phyloP scores from a whole-genome alignment of 768 basidiomycete species.

The Xerocomus brunneocitrinus region DNA sequence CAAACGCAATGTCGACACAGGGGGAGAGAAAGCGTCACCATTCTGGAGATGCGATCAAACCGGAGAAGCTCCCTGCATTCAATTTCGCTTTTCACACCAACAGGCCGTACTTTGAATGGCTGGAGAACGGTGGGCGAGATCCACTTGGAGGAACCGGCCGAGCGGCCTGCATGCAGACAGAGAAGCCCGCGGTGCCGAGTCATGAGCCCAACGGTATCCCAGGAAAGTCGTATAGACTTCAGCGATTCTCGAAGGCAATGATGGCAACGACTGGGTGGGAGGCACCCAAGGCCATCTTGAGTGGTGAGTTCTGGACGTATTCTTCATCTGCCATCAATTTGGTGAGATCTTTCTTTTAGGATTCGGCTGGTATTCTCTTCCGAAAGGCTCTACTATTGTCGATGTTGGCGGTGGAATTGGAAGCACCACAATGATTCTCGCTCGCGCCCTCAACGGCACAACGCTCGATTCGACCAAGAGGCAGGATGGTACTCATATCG shows the following conservation, averaged over 20 bases:
- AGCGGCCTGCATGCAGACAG: constrained; percentile 9
- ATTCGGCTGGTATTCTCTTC: constrained; percentile 54
- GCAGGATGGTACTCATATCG: not conserved
- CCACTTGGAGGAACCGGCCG: constrained; percentile 21
- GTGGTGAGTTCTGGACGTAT: constrained; percentile 35
- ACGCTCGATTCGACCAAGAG: not conserved
- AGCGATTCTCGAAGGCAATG: constrained; percentile 76
- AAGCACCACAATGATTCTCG: constrained; percentile 42
- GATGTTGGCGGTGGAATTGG: constrained; percentile 74
- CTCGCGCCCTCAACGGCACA: constrained; percentile 30
- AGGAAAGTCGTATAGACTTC: constrained; percentile 48
- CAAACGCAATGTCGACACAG: not conserved
- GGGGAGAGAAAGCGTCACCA: not conserved
- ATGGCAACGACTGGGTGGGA: constrained; percentile 69
- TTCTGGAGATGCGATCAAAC: not conserved
- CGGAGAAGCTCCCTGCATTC: constrained; percentile 48
- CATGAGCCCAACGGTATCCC: not conserved
- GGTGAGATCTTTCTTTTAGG: constrained; percentile 32
- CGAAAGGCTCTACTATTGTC: constrained; percentile 47
- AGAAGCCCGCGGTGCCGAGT: not conserved
- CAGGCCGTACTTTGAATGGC: constrained; percentile 66
- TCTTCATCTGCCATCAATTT: not conserved
- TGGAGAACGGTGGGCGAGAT: constrained; percentile 52
- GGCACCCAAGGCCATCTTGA: constrained; percentile 53
- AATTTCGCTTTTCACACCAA: constrained; percentile 61